Evolutionary conservation across 208 protist species (phyloP), one percentile per base, ranked within the genome.

Genomic region (Leishmania tropica): DNA sequence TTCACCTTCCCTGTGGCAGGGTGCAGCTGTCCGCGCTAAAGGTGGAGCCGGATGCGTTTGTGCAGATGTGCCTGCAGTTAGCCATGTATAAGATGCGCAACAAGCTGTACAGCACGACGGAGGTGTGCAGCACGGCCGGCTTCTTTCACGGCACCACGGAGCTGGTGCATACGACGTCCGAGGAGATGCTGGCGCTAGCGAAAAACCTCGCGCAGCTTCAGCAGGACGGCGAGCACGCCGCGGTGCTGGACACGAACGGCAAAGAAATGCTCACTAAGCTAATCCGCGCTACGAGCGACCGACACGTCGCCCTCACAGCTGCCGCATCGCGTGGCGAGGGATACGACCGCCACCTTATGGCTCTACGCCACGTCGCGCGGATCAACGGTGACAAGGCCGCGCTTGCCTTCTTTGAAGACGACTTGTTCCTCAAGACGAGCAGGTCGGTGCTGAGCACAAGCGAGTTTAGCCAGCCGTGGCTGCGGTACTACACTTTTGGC

Each of bases 61-160:
- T 95, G 13, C 96, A 98, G 85, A 89, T 97, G 83, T 93, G 87
- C 71, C 83, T 98, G 64, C 95, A 98, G 67, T 81, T 98, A 60
- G 95, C 96, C 7, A 92, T 92, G 84, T 91, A 94, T 82, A 88
- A 88, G 64, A 81, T 92, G 64, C 94, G 93, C 68, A 94, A 92
- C 54, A 88, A 88, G 72, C 88, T 98, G 28, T 89, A 82, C 60
- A 81, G 91, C 8, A 93, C 93, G 13, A 95, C 93, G 54, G 85
- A 97, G 81, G 71, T 91, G 37, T 88, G 86, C 79, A 89, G 86
- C 73, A 95, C 93, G 0, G 77, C 89, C 7, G 54, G 76, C 58
- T 98, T 97, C 81, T 96, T 95, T 79, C 91, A 97, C 81, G 96
- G 96, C 70, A 78, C 86, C 48, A 97, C 94, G 8, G 95, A 98